Conservation (phyloP, 2,329 filamentous ascomycete genomes). For the Rutstroemia sydowiana region DNA sequence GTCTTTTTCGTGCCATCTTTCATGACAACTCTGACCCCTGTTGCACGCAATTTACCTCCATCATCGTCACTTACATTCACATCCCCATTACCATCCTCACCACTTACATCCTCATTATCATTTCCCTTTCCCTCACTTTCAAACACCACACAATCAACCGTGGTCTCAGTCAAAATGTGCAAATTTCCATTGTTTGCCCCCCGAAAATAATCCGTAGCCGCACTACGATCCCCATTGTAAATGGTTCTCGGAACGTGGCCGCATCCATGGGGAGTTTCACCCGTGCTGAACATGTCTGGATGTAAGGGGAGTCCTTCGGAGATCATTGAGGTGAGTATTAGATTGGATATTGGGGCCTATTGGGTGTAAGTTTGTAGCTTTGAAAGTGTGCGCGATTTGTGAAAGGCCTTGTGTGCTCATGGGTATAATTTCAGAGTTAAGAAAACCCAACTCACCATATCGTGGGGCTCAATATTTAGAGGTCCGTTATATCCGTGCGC, state of each 20-base stretch:
- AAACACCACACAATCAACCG: slow-evolving; percentile 46
- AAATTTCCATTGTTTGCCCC: slow-evolving; percentile 32
- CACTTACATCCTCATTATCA: too few species aligned
- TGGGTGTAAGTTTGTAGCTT: neutral
- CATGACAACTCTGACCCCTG: slow-evolving; percentile 37
- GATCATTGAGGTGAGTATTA: slow-evolving; percentile 46
- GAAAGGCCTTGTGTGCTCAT: too few species aligned
- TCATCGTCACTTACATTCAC: too few species aligned
- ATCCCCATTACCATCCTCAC: too few species aligned
- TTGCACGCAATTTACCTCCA: too few species aligned
- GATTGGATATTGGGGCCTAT: slow-evolving; percentile 44
- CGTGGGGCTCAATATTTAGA: slow-evolving; percentile 49
- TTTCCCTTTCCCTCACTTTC: slow-evolving; percentile 31
- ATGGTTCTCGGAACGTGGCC: slow-evolving; percentile 48
- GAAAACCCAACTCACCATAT: slow-evolving; percentile 35
- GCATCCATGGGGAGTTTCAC: slow-evolving; percentile 45
- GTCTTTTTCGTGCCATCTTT: slow-evolving; percentile 33
- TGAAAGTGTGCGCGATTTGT: neutral
- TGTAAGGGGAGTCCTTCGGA: slow-evolving; percentile 47
- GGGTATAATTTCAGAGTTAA: neutral
- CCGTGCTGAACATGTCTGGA: slow-evolving; percentile 51
- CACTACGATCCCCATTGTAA: slow-evolving; percentile 44
- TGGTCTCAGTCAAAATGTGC: slow-evolving; percentile 39
- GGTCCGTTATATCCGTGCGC: slow-evolving; percentile 45
- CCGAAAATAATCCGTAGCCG: slow-evolving; percentile 46